Base-by-base conservation (phyloP, 2,329 filamentous ascomycete genomes). In the Fusarium mexicanum region DNA sequence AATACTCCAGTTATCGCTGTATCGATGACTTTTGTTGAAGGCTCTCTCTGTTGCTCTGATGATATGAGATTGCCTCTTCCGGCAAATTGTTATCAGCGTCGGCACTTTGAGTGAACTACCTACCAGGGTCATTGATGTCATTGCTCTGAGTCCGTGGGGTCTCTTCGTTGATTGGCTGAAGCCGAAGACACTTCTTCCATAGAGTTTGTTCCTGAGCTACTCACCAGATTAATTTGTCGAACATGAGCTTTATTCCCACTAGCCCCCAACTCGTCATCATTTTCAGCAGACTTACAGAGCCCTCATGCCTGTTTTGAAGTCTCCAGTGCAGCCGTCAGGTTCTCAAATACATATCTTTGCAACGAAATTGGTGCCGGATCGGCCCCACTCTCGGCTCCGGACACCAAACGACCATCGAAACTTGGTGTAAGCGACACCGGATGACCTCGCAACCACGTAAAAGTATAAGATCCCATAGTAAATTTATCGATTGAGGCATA, bases 41-140 rank as follows among this genome's bases (percentile, higher is more conserved):
- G 17, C 14, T 29, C 20, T 5, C 12, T 14, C n/a, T 26, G n/a
- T 20, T 26, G 2, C 20, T 17, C 38, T 37, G 24, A 31, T 43
- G 20, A 20, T 53, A 12, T 44, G 31, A 29, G 8, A 46, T 6
- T 44, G 5, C 38, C 43, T 44, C 20, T 41, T 33, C 11, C 13
- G 37, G 48, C 6, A 55, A 37, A 31, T 24, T 17, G 5, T 10
- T 20, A 4, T 24, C 47, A 48, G 7, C 18, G 64, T 57, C 57
- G 53, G 48, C 43, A 69, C 57, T 26, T 55, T 69, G 48, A 64
- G 29, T 26, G 20, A 26, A 40, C 22, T 12, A 18, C n/a, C 26
- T 18, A 8, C 46, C 4, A 26, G 31, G 37, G 31, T 54, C 64
- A 35, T 63, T 63, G 65, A 68, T 68, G 65, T 68, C 65, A 68